These are phyloP conservation scores for Ophiostoma ips DNA, from an alignment of 2,329 filamentous ascomycete species.

Conservation along the genomic window DNA sequence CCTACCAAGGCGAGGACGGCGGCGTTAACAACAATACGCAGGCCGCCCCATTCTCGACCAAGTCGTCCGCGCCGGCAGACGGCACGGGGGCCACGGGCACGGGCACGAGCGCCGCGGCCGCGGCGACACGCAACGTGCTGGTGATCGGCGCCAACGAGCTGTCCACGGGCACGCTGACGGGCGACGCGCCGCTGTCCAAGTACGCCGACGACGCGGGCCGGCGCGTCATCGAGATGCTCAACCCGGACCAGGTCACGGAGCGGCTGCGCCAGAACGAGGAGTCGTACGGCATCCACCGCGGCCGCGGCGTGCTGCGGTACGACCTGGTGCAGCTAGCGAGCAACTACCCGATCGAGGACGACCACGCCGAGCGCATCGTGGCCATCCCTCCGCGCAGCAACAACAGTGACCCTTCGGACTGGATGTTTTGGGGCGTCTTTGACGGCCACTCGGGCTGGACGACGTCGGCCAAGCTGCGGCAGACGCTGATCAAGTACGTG, in stretches of 20 bases:
- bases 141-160: constrained; percentile 85
- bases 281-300: constrained; percentile 79
- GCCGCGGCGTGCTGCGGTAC: constrained; percentile 84
- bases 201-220: constrained; percentile 71
- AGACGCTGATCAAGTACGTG: constrained; percentile 83
- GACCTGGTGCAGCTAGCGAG: constrained; percentile 89
- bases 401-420: constrained; percentile 55
- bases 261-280: constrained; percentile 82
- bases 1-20: constrained; percentile 36
- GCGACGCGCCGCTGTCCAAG: constrained; percentile 78
- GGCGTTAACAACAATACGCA: neutral
- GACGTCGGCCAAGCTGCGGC: constrained; percentile 87
- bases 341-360: constrained; percentile 96
- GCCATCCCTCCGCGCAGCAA: no score
- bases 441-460: constrained; percentile 98
- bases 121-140: constrained; percentile 50
- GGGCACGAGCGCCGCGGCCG: constrained; percentile 7
- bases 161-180: constrained; percentile 73
- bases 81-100: no score
- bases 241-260: constrained; percentile 80
- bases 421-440: constrained; percentile 99
- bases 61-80: neutral
- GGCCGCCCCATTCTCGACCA: constrained; percentile 8
- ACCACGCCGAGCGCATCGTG: constrained; percentile 98
- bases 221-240: constrained; percentile 90